A percentile compares a stretch with the other conserved stretches of the same genome.
phyloP scores from a whole-genome alignment of 805 yeast species.

The Candida ascalaphidarum region DNA sequence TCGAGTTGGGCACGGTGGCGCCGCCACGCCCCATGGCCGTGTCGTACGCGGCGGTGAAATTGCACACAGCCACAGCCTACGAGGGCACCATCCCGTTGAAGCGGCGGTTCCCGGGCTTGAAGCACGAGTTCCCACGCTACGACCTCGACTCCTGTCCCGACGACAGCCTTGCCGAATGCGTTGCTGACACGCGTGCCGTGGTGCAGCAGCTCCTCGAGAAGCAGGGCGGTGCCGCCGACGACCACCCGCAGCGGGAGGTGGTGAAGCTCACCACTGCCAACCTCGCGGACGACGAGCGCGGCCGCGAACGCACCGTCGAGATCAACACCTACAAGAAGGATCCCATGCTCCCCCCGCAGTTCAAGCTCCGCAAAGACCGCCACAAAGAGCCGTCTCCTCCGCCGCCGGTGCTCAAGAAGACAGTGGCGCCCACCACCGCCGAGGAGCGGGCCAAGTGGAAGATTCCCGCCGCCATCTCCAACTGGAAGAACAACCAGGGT shows the following conservation, averaged over 20 bases:
- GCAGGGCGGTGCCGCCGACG: slow-evolving; percentile 19
- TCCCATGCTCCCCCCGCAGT: slow-evolving; percentile 80
- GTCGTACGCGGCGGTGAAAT: no score
- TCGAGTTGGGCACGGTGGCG: no score
- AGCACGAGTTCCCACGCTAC: slow-evolving; percentile 30
- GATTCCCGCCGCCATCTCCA: slow-evolving; percentile 86
- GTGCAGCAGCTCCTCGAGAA: slow-evolving; percentile 43
- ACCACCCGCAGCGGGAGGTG: slow-evolving; percentile 27
- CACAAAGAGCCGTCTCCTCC: slow-evolving; percentile 52
- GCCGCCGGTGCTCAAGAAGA: slow-evolving; percentile 58
- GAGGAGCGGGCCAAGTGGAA: slow-evolving; percentile 77
- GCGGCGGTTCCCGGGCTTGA: slow-evolving; percentile 24
- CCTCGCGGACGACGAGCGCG: slow-evolving; percentile 6
- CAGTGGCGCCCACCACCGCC: slow-evolving; percentile 38
- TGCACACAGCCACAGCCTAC: no score
- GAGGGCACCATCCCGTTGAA: slow-evolving; percentile 57
- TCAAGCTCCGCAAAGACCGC: slow-evolving; percentile 66
- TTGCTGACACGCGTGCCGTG: slow-evolving; percentile 48
- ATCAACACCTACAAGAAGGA: slow-evolving; percentile 64
- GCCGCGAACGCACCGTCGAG: slow-evolving; percentile 40
- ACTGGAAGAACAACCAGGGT: slow-evolving; percentile 94
- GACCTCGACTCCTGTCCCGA: slow-evolving; percentile 33
- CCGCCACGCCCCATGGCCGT: no score
- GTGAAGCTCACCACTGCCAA: slow-evolving; percentile 11
- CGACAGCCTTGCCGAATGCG: slow-evolving; percentile 36